Percentiles rank a stretch among this genome's conserved stretches.
phyloP scores from a whole-genome alignment of 2,329 filamentous ascomycete genomes.

The Bipolaris sorokiniana region DNA sequence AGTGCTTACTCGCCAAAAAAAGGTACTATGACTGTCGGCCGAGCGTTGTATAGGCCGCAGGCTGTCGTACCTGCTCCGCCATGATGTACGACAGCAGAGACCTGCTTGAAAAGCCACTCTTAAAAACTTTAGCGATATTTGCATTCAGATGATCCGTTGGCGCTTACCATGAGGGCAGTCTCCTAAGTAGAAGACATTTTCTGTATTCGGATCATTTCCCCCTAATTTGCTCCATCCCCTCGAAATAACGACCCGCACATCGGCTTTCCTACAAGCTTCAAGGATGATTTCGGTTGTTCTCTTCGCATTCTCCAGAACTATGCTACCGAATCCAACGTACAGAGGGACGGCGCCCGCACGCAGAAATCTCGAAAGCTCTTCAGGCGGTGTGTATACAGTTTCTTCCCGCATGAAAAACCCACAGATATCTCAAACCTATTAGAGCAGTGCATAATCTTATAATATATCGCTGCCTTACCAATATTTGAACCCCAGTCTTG shows the following conservation, averaged over 20 bases:
- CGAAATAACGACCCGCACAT: conserved; percentile 58
- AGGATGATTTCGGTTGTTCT: conserved; percentile 54
- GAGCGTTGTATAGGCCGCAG: background rate
- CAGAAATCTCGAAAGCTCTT: conserved; percentile 53
- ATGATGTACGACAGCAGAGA: background rate
- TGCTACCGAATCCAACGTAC: conserved; percentile 64
- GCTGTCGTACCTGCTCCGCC: background rate
- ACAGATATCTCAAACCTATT: conserved; percentile 33
- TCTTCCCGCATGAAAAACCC: conserved; percentile 56
- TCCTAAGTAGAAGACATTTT: background rate
- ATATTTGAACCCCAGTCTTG: conserved; percentile 24
- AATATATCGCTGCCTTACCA: background rate
- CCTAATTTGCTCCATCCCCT: conserved; percentile 56
- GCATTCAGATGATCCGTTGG: no score
- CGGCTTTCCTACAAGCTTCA: conserved; percentile 49
- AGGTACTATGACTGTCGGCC: background rate
- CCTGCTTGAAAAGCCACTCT: background rate
- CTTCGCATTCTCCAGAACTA: conserved; percentile 59
- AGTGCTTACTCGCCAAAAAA: background rate
- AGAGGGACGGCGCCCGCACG: conserved; percentile 56
- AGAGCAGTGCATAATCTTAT: background rate
- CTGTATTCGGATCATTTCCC: background rate
- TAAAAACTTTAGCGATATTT: background rate
- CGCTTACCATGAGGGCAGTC: background rate
- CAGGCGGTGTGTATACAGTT: conserved; percentile 48